Base-by-base conservation (phyloP, 225 moss, liverwort and hornwort genomes). In the Bryoerythrophyllum caledonicum region DNA sequence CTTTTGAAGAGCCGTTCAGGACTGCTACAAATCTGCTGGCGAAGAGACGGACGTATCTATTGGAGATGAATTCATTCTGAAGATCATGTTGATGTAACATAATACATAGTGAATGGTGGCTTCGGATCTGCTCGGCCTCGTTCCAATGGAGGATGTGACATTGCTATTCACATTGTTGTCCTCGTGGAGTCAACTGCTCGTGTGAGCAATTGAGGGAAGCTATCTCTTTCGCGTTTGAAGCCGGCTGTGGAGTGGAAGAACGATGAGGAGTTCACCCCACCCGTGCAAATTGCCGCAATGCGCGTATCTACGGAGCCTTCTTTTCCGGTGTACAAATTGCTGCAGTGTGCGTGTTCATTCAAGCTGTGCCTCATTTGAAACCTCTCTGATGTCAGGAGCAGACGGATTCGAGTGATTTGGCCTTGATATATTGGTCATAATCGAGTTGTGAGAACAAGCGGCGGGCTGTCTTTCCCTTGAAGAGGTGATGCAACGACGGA, bases 21-120 rank as follows among this genome's bases (percentile, higher is more conserved):
- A 90, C 93, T 66, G 93, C 93, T 38, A 89, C 91, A 4, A 82
- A 82, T 74, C 76, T 91, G 73, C 81, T 93, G 51, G 89, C 84
- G 76, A 91, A 91, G 82, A 78, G 89, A 76, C 88, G 93, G n/a
- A 91, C 85, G 68, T 93, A 93, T 72, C 86, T 93, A 37, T 65
- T 93, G 72, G 91, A 93, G 74, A 93, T 93, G 93, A 93, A 93
- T 84, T 93, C 93, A 20, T 93, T 93, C 63, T 93, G 85, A 82
- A 24, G 40, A 62, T 63, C 53, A 59, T 68, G 62, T 63, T 43
- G 26, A 65, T 80, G 83, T 80, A 80, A 75, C 38, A 25, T 85
- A 82, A 63, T 76, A 82, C 64, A 64, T 79, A 79, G 55, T 51
- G 78, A 73, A 71, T 72, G 71, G 71, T 75, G 41, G 72, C 75